Percentiles rank a stretch among this genome's conserved stretches.
phyloP scores from a whole-genome alignment of 2,329 filamentous ascomycete species.

The Neofusicoccum sp. region DNA sequence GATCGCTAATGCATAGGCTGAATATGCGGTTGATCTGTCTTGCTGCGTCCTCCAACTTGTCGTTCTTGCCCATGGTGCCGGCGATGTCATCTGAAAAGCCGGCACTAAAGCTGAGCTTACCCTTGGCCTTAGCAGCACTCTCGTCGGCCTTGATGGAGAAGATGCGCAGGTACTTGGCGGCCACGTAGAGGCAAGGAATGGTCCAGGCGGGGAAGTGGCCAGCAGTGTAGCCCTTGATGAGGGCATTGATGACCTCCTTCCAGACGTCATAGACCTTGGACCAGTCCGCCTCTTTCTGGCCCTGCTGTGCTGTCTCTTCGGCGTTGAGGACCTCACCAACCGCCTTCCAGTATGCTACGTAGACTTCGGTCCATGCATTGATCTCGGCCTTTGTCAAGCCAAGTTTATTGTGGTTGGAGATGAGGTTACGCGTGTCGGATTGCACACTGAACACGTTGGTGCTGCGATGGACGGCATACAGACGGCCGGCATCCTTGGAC shows the following conservation, averaged over 20 bases:
- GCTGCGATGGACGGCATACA: constrained; percentile 71
- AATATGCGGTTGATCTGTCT: constrained; percentile 91
- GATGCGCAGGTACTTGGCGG: constrained; percentile 80
- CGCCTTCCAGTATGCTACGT: constrained; percentile 81
- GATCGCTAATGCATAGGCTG: constrained; percentile 83
- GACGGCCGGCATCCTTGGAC: constrained; percentile 61
- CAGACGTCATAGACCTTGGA: constrained; percentile 83
- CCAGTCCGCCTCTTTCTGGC: constrained; percentile 63
- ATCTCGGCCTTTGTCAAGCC: constrained; percentile 68
- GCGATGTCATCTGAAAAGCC: constrained; percentile 81
- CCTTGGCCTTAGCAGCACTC: constrained; percentile 57
- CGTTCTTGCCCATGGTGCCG: constrained; percentile 65
- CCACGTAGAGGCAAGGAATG: constrained; percentile 84
- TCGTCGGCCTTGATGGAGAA: constrained; percentile 92
- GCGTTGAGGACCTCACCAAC: constrained; percentile 71
- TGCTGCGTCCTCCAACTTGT: constrained; percentile 87
- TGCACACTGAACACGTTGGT: constrained; percentile 68
- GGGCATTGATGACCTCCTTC: constrained; percentile 77
- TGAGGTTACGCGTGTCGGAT: constrained; percentile 68
- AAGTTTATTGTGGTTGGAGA: constrained; percentile 60
- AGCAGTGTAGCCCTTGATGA: constrained; percentile 81
- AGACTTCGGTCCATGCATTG: constrained; percentile 85
- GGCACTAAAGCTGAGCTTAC: constrained; percentile 47
- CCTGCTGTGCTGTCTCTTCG: constrained; percentile 56
- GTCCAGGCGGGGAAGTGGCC: constrained; percentile 85